A percentile compares a stretch with the other conserved stretches of the same genome.
These are phyloP conservation scores for barley (Hordeum vulgare) DNA, from an alignment of 176 grass and related monocot species.

Conservation along the genomic window DNA sequence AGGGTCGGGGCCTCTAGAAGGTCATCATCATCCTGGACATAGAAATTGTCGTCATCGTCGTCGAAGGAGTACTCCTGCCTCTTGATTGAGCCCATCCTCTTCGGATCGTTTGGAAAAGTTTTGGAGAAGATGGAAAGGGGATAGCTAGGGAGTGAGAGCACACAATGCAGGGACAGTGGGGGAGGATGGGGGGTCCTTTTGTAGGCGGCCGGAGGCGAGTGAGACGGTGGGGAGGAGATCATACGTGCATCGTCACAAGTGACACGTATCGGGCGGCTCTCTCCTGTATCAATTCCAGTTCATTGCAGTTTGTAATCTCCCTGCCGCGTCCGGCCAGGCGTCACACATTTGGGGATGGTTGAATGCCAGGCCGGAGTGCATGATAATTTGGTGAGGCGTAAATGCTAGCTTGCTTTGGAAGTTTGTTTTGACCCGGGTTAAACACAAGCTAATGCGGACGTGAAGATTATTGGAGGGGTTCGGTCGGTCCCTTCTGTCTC, in stretches of 20 bases:
- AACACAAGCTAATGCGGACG: background rate
- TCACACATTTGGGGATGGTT: background rate
- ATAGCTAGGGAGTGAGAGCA: background rate
- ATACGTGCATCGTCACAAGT: background rate
- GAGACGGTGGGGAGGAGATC: background rate
- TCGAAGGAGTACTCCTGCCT: background rate
- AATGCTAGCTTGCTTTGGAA: constrained; percentile 19
- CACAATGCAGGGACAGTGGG: background rate
- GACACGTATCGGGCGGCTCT: background rate
- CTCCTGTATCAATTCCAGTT: background rate
- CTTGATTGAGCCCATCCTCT: constrained; percentile 10
- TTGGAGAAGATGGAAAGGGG: background rate
- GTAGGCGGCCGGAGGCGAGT: background rate
- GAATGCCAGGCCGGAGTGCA: background rate
- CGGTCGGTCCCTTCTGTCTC: background rate
- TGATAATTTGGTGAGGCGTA: constrained; percentile 5
- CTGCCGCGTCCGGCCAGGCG: background rate
- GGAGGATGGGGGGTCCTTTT: background rate
- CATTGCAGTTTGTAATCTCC: background rate
- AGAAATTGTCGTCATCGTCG: background rate
- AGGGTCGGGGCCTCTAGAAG: constrained; percentile 22
- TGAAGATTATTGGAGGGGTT: background rate
- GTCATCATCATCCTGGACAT: background rate
- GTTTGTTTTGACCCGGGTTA: background rate
- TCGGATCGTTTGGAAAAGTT: background rate